Evolutionary conservation across 1,139 yeast genomes (phyloP).

Genomic region (Lodderomyces margitis): DNA sequence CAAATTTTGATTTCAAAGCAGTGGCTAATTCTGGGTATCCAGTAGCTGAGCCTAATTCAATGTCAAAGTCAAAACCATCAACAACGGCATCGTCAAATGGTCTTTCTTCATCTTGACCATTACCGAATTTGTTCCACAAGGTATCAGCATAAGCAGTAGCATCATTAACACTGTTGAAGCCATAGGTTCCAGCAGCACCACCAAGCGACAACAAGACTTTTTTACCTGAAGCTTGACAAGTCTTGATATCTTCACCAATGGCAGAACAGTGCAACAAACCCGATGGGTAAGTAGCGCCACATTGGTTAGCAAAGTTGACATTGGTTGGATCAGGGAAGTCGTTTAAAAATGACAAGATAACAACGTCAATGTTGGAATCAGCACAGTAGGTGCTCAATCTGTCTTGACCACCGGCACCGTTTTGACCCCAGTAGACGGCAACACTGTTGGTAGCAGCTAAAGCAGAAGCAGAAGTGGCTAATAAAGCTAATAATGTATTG

Average conservation of each 20-base stretch:
- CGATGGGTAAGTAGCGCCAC: conserved; percentile 50
- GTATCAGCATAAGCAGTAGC: conserved; percentile 68
- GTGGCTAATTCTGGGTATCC: conserved; percentile 65
- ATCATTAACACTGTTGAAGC: conserved; percentile 57
- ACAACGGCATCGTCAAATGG: conserved; percentile 61
- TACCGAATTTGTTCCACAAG: conserved; percentile 84
- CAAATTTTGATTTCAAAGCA: conserved; percentile 56
- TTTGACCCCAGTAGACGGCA: conserved; percentile 88
- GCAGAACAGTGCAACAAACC: conserved; percentile 60
- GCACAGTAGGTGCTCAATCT: conserved; percentile 66
- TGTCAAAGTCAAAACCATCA: conserved; percentile 44
- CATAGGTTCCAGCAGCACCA: conserved; percentile 80
- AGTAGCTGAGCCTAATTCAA: conserved; percentile 44
- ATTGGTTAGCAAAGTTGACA: conserved; percentile 70
- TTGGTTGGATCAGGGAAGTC: conserved; percentile 50
- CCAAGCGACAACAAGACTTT: conserved; percentile 81
- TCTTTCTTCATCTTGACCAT: conserved; percentile 61
- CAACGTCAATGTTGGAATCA: conserved; percentile 65
- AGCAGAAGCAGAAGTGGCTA: conserved; percentile 30
- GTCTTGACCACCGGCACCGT: conserved; percentile 64
- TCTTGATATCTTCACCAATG: conserved; percentile 69
- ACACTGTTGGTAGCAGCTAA: conserved; percentile 50
- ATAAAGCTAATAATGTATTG: conserved; percentile 12
- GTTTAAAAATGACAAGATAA: conserved; percentile 67
- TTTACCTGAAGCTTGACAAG: conserved; percentile 79